phyloP scores from a whole-genome alignment of 78 protist genomes.

The Dictyostelium firmibasis region DNA sequence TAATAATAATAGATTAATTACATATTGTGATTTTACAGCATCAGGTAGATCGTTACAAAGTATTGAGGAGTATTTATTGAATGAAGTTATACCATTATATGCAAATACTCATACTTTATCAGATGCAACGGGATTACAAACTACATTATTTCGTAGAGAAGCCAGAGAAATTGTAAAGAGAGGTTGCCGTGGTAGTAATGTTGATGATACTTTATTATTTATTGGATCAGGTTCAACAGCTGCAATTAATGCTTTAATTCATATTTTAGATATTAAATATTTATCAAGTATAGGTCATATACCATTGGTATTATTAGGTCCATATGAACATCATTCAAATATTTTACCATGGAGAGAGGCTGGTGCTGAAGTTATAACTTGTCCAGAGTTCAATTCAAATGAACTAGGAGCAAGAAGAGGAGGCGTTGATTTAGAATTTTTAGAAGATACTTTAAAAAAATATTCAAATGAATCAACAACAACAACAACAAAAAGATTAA shows the following conservation, averaged over 20 bases:
- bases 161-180: constrained; percentile 77
- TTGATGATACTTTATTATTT: constrained; percentile 83
- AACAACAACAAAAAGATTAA: background rate
- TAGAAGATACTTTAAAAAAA: constrained; percentile 25
- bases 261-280: constrained; percentile 7
- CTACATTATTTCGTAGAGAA: constrained; percentile 84
- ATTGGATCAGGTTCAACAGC: constrained; percentile 88
- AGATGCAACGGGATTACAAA: constrained; percentile 85
- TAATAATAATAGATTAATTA: background rate
- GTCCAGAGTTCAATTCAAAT: background rate
- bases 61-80: constrained; percentile 72
- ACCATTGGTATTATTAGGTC: constrained; percentile 86
- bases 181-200: constrained; percentile 12
- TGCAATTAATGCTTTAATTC: constrained; percentile 69
- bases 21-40: constrained; percentile 90
- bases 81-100: constrained; percentile 88
- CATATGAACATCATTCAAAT: constrained; percentile 95
- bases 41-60: constrained; percentile 80
- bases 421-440: constrained; percentile 42
- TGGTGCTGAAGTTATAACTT: constrained; percentile 43
- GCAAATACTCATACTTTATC: constrained; percentile 95
- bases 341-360: constrained; percentile 96
- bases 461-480: background rate
- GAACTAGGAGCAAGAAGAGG: constrained; percentile 1
- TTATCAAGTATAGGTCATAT: background rate